Conservation (phyloP, 192 early-diverging fungal species). For the Gamsiella multidivaricata region DNA sequence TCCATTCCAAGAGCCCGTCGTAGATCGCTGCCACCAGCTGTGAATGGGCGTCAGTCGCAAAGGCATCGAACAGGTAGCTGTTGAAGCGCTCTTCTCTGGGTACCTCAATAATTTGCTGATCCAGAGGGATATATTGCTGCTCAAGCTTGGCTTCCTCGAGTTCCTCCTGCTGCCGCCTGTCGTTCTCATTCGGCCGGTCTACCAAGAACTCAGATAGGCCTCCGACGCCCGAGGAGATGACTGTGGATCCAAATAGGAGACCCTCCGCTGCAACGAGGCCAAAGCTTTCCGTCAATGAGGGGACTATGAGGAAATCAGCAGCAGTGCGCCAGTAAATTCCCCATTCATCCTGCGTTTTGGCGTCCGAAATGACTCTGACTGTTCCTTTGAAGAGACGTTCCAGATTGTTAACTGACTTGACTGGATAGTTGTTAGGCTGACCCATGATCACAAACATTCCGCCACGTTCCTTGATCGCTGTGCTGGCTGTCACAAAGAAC, state of each 20-base stretch:
- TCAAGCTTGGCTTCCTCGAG: slow-evolving; percentile 11
- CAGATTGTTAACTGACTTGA: slow-evolving; percentile 50
- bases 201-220: slow-evolving; percentile 65
- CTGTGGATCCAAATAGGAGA: slow-evolving; percentile 62
- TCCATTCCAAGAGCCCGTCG: slow-evolving; percentile 51
- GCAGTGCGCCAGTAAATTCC: slow-evolving; percentile 60
- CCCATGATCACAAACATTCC: slow-evolving; percentile 66
- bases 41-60: slow-evolving; percentile 28
- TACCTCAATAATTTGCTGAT: slow-evolving; percentile 34
- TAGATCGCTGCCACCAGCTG: slow-evolving; percentile 53
- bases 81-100: slow-evolving; percentile 49
- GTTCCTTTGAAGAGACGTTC: slow-evolving; percentile 50
- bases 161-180: slow-evolving; percentile 21
- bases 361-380: slow-evolving; percentile 52
- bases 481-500: slow-evolving; percentile 52
- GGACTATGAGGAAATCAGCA: slow-evolving; percentile 65
- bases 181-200: slow-evolving; percentile 54
- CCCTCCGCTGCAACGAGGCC: slow-evolving; percentile 68
- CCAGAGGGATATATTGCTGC: slow-evolving; percentile 27
- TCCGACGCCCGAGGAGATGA: slow-evolving; percentile 64
- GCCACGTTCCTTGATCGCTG: slow-evolving; percentile 47
- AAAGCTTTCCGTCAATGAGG: slow-evolving; percentile 66
- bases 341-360: slow-evolving; percentile 59
- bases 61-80: slow-evolving; percentile 58
- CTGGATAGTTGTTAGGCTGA: slow-evolving; percentile 63